These are phyloP conservation scores for Candida nemodendra DNA, from an alignment of 805 yeast genomes.

Conservation along the genomic window DNA sequence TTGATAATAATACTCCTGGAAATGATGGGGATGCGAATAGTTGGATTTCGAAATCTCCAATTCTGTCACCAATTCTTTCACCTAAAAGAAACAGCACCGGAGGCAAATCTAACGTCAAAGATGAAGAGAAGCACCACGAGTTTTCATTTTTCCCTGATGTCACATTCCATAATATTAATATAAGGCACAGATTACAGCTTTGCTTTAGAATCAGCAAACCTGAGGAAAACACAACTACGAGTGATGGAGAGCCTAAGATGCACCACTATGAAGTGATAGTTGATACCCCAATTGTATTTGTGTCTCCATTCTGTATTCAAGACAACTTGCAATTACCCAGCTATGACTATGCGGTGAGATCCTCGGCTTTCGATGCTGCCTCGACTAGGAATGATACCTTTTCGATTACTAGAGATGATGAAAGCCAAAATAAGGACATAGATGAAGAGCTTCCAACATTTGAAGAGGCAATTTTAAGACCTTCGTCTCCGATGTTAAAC, in stretches of 20 bases:
- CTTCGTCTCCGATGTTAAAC: conserved; percentile 44
- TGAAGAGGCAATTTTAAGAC: conserved; percentile 57
- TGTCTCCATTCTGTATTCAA: conserved; percentile 40
- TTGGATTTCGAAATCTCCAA: conserved; percentile 25
- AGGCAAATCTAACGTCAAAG: conserved; percentile 13
- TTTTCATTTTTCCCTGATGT: conserved; percentile 57
- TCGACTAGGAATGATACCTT: conserved; percentile 7
- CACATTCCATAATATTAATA: conserved; percentile 59
- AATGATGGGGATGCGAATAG: conserved; percentile 5
- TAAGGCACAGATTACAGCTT: conserved; percentile 68
- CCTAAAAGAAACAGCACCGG: conserved; percentile 15
- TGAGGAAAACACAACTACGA: conserved; percentile 39
- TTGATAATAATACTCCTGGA: conserved; percentile 13
- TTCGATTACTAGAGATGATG: conserved; percentile 10
- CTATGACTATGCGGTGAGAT: conserved; percentile 33
- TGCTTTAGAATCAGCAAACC: conserved; percentile 67
- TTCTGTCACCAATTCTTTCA: conserved; percentile 17
- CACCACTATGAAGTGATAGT: conserved; percentile 81
- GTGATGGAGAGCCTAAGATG: conserved; percentile 40
- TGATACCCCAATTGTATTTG: conserved; percentile 66
- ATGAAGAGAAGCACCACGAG: conserved; percentile 16
- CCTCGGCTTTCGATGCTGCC: conserved; percentile 16
- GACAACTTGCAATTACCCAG: conserved; percentile 40
- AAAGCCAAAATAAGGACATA: conserved; percentile 10
- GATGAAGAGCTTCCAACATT: conserved; percentile 51